Base-by-base conservation (phyloP, 306 rosid species). In the Sesbania bispinosa region DNA sequence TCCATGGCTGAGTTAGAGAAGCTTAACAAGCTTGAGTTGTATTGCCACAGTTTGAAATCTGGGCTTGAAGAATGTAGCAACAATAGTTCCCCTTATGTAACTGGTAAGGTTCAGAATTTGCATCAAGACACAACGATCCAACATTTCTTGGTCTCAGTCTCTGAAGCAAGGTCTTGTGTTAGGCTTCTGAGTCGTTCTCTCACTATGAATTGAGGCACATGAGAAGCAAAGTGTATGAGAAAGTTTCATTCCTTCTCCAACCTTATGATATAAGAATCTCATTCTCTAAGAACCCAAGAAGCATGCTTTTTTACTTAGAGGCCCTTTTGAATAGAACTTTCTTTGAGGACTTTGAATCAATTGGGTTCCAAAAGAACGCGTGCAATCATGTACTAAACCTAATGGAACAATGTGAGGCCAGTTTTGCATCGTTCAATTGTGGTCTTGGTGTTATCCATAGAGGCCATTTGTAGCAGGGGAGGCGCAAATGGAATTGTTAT, bases 301-400 rank as follows among this genome's bases (percentile, higher is more conserved):
- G 83, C 68, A 29, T 86, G 71, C 73, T 85, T 0, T 80, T 84
- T 60, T 86, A 87, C 79, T 77, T 94, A 0, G 97, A 94, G 43
- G 96, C 98, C 4, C 80, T 90, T 1, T 64, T 94, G 11, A 90
- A 88, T 70, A 75, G 43, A 55, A 80, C 97, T 0, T 90, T 94
- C 71, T 90, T 78, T 24, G 98, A 90, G 61, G 98, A 94, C 59
- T 94, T 94, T 21, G 98, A 94, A 52, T 80, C 96, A 0, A 39
- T 80, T 3, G 94, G 87, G 71, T 94, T 94, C 67, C 88, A 81
- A 15, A 88, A 82, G 80, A 88, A 62, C 85, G 73, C 86, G 0
- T 47, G 81, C 14, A 69, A 46, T 45, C 82, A 21, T 6, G 58
- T 87, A 19, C 62, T 94, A 36, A 87, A 94, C 80, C 98, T 97